Evolutionary conservation across 352 stramenopile genomes (phyloP).

Genomic region (Blastocystis sp.): DNA sequence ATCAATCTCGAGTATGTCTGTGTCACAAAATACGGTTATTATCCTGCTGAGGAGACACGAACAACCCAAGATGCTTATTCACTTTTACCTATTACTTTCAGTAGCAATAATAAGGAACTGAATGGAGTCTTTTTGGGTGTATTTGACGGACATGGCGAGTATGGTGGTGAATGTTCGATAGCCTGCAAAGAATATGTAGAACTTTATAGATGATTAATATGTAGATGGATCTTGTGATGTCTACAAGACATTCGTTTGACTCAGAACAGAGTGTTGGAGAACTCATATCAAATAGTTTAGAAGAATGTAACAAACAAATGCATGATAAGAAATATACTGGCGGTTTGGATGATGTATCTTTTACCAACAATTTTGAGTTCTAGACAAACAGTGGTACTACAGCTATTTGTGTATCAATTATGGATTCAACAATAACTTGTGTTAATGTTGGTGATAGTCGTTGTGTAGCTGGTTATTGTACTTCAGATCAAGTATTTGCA

Average conservation of each 20-base stretch:
- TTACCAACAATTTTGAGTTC: not conserved
- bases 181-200: slow-evolving; percentile 20
- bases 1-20: slow-evolving; percentile 18
- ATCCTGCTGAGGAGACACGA: not conserved
- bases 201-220: not conserved
- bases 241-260: not conserved
- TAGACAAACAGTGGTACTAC: slow-evolving; percentile 56
- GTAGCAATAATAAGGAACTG: not conserved
- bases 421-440: not conserved
- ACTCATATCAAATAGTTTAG: not conserved
- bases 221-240: slow-evolving; percentile 17
- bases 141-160: slow-evolving; percentile 47
- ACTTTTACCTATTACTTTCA: not conserved
- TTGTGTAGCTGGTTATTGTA: slow-evolving; percentile 5
- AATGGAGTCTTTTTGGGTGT: slow-evolving; percentile 16
- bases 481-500: not conserved
- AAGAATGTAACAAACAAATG: slow-evolving; percentile 28
- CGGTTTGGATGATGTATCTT: slow-evolving; percentile 11
- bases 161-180: slow-evolving; percentile 17
- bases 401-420: slow-evolving; percentile 9
- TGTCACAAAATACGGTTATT: slow-evolving; percentile 32
- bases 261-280: not conserved
- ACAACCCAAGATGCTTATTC: slow-evolving; percentile 12
- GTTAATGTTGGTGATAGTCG: slow-evolving; percentile 36
- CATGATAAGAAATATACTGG: not conserved